These are phyloP conservation scores for Dendrocalamus latiflorus DNA, from an alignment of 202 grass and related monocot species.

Conservation along the genomic window DNA sequence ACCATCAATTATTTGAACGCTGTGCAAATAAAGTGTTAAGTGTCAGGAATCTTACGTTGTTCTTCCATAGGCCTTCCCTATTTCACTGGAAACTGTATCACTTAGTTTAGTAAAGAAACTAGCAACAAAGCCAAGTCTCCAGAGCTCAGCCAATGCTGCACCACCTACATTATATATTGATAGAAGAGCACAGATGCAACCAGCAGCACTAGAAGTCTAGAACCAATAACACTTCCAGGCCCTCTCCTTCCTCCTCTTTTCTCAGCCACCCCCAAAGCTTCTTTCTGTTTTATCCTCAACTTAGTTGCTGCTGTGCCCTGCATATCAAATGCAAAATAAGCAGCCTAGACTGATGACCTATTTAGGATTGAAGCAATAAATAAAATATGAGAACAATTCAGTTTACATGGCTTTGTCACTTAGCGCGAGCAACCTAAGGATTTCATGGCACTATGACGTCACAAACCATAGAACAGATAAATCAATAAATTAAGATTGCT, in stretches of 20 bases:
- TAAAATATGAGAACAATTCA: neutral
- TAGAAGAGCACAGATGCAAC: constrained; percentile 69
- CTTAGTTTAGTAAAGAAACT: constrained; percentile 91
- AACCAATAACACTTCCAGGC: constrained; percentile 83
- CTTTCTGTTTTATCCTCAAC: constrained; percentile 85
- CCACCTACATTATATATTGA: constrained; percentile 62
- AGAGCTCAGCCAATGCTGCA: constrained; percentile 45
- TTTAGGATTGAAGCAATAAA: neutral
- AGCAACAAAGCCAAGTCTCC: constrained; percentile 86
- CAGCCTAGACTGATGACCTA: neutral
- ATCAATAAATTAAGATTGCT: neutral
- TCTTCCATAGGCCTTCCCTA: constrained; percentile 87
- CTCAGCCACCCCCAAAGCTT: constrained; percentile 84
- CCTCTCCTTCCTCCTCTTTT: constrained; percentile 90
- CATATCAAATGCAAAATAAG: constrained; percentile 32
- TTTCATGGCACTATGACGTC: neutral
- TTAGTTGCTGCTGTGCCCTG: constrained; percentile 84
- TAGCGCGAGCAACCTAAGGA: neutral
- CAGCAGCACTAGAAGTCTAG: constrained; percentile 64
- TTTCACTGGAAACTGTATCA: constrained; percentile 92
- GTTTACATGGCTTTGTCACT: neutral
- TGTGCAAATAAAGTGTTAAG: neutral
- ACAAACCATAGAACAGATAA: neutral
- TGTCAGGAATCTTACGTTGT: constrained; percentile 60
- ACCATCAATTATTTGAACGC: constrained; percentile 7